These are phyloP conservation scores for Amoeboaphelidium occidentale DNA, from an alignment of 371 early-diverging fungal genomes.

Conservation along the genomic window DNA sequence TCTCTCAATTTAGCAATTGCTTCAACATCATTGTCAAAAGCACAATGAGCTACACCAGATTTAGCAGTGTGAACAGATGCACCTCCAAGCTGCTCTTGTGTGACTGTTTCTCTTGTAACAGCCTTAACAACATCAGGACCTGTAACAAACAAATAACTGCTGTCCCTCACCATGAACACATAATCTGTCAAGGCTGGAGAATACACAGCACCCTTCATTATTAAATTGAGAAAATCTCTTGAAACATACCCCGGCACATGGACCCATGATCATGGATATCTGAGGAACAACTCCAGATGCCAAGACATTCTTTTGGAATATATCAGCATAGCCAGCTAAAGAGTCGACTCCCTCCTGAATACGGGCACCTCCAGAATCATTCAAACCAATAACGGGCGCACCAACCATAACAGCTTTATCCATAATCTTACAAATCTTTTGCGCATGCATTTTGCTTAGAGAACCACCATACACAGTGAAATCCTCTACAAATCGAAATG, in stretches of 20 bases:
- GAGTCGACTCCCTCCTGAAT: constrained; percentile 96
- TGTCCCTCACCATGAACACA: constrained; percentile 83
- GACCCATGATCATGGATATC: constrained; percentile 88
- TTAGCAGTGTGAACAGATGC: constrained; percentile 68
- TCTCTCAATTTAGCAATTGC: constrained; percentile 66
- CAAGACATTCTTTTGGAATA: constrained; percentile 77
- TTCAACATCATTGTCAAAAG: constrained; percentile 79
- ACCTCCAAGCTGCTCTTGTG: constrained; percentile 91
- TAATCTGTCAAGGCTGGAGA: constrained; percentile 91
- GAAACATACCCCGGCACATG: constrained; percentile 47
- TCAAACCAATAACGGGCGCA: constrained; percentile 80
- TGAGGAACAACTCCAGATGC: constrained; percentile 89
- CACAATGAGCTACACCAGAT: constrained; percentile 68
- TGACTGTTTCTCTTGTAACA: constrained; percentile 77
- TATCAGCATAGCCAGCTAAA: constrained; percentile 83
- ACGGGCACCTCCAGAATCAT: constrained; percentile 92
- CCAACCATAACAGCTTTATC: constrained; percentile 80
- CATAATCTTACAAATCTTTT: constrained; percentile 80
- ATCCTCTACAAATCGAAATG: too few relatives aligned
- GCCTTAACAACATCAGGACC: constrained; percentile 92
- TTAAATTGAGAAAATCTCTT: too few relatives aligned
- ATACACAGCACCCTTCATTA: constrained; percentile 77
- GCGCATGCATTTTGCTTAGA: constrained; percentile 64
- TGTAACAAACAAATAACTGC: constrained; percentile 90
- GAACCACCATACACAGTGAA: constrained; percentile 84